Evolutionary conservation across 1,284 basidiomycete genomes (phyloP), one percentile per base, ranked within the genome.

Genomic region (Athelia sp.): DNA sequence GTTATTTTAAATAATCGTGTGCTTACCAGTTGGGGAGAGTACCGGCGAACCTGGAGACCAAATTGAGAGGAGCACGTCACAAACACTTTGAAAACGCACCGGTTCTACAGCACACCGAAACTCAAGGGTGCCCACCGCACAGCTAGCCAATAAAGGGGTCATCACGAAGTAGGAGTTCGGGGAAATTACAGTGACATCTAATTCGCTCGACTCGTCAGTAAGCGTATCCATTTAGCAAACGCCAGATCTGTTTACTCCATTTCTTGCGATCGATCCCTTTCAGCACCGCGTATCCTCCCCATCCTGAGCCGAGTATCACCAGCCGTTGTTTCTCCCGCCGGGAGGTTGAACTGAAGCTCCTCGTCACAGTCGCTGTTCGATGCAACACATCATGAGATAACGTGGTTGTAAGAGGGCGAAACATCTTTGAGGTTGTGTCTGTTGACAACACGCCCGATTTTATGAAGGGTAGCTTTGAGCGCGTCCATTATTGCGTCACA

Each of bases 161-260:
- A 92, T 92, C 58, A 90, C 89, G 70, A 93, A 92, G 64, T 90
- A 86, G 26, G 81, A 82, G 47, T 75, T 85, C 1, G 90, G 87
- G 1, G 87, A 88, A 34, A 93, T 61, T 40, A 90, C 66, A 0
- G 80, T 84, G 11, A 89, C 81, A 58, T 87, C 84, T 86, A 56
- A 6, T 46, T 4, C n/a, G n/a, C n/a, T n/a, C n/a, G n/a, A n/a
- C n/a, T n/a, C n/a, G n/a, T n/a, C n/a, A n/a, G n/a, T n/a, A n/a
- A n/a, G n/a, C n/a, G n/a, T n/a, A n/a, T n/a, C n/a, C n/a, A n/a
- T n/a, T n/a, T n/a, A n/a, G n/a, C n/a, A 13, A 17, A 21, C 21
- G 47, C 58, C 3, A n/a, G 36, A 8, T n/a, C 23, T 17, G 14
- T 24, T 19, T 46, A 84, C 84, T 73, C 78, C 82, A 87, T 49